phyloP scores from a whole-genome alignment of 768 basidiomycete genomes.

The Pleurotus eryngii region DNA sequence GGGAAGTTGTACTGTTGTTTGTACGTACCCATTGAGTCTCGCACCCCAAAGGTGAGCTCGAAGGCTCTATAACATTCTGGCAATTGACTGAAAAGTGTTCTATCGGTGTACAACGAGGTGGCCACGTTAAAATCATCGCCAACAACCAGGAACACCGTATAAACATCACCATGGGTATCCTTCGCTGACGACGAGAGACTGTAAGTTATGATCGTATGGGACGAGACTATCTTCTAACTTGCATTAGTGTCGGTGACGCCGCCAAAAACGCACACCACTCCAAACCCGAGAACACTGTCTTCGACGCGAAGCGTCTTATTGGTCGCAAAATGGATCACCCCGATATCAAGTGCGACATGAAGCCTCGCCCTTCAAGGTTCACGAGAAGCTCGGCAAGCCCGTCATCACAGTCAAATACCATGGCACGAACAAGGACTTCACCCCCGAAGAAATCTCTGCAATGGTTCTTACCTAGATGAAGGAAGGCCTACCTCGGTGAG shows the following conservation, averaged over 20 bases:
- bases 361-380: conserved; percentile 86
- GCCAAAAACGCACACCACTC: conserved; percentile 95
- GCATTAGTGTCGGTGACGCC: conserved; percentile 76
- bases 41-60: conserved; percentile 52
- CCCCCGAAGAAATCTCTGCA: conserved; percentile 91
- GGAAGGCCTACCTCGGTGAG: conserved; percentile 97
- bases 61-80: neutral
- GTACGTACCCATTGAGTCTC: no score
- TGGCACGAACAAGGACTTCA: conserved; percentile 77
- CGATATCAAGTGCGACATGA: conserved; percentile 79
- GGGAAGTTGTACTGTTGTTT: no score
- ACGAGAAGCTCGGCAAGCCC: conserved; percentile 80
- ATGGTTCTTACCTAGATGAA: conserved; percentile 98
- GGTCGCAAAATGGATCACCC: conserved; percentile 80
- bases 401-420: conserved; percentile 75
- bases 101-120: conserved; percentile 73
- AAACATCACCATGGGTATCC: conserved; percentile 82
- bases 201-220: conserved; percentile 24
- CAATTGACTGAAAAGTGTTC: neutral
- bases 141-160: conserved; percentile 90
- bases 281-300: conserved; percentile 92
- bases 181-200: conserved; percentile 80
- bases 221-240: no score
- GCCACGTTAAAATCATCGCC: conserved; percentile 85
- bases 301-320: conserved; percentile 95